These are phyloP conservation scores for Clitoria ternatea DNA, from an alignment of 306 rosid genomes.

Conservation along the genomic window DNA sequence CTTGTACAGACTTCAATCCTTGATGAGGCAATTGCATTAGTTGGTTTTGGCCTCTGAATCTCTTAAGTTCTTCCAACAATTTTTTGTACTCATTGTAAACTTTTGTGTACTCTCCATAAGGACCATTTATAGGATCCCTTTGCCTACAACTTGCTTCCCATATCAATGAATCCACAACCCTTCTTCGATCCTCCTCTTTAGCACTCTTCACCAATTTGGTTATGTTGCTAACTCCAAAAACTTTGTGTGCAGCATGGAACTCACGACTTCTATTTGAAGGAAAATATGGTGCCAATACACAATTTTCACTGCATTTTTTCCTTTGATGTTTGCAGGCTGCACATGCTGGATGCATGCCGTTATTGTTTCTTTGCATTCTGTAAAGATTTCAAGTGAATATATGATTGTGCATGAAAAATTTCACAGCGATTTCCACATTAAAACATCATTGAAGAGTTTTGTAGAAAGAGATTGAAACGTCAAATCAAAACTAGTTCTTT, in stretches of 20 bases:
- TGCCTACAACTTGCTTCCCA: constrained; percentile 88
- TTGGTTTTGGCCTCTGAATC: constrained; percentile 32
- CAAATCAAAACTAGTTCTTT: no score
- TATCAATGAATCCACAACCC: constrained; percentile 57
- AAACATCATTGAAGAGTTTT: no score
- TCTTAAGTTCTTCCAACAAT: constrained; percentile 43
- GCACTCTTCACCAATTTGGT: constrained; percentile 55
- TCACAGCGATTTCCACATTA: no score
- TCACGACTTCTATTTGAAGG: constrained; percentile 52
- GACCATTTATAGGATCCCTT: constrained; percentile 65
- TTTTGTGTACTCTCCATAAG: constrained; percentile 59
- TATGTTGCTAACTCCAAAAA: constrained; percentile 80
- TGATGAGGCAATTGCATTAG: constrained; percentile 35
- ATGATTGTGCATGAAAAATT: no score
- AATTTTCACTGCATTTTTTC: constrained; percentile 59
- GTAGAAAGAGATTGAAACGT: no score
- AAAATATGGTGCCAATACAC: constrained; percentile 65
- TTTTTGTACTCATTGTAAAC: constrained; percentile 44
- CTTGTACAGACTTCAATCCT: constrained; percentile 28
- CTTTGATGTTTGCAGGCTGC: constrained; percentile 92
- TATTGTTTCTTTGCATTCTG: constrained; percentile 55
- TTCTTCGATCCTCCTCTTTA: constrained; percentile 40
- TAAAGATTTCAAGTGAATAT: background rate
- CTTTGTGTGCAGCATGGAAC: constrained; percentile 65
- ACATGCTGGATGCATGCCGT: constrained; percentile 52